A percentile compares a stretch with the other conserved stretches of the same genome.
phyloP scores from a whole-genome alignment of 75 land plant species.

The Gnetum montanum region DNA sequence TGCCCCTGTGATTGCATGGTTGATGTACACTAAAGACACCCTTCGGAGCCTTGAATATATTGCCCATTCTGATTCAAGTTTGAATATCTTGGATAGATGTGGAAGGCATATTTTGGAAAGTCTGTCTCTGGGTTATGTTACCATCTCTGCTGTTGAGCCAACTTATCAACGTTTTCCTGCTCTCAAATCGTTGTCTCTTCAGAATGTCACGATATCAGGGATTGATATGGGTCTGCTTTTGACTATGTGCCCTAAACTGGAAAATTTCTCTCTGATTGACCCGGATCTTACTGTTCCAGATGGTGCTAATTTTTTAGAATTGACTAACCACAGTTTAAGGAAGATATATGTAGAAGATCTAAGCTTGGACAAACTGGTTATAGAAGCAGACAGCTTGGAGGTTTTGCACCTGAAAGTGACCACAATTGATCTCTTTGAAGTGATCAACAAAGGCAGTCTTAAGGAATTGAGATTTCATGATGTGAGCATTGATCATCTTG shows the following conservation, averaged over 20 bases:
- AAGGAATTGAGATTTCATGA: conserved; percentile 57
- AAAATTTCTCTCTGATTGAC: conserved; percentile 35
- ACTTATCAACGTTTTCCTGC: conserved; percentile 60
- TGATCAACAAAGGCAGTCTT: conserved; percentile 45
- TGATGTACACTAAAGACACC: conserved; percentile 69
- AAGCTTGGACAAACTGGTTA: conserved; percentile 51
- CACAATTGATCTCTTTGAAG: conserved; percentile 60
- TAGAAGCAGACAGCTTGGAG: conserved; percentile 72
- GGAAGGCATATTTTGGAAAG: conserved; percentile 60
- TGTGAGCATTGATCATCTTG: conserved; percentile 58
- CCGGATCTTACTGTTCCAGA: conserved; percentile 54
- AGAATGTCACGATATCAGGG: conserved; percentile 58
- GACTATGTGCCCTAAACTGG: conserved; percentile 68
- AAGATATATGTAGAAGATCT: conserved; percentile 42
- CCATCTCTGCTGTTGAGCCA: conserved; percentile 49
- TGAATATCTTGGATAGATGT: conserved; percentile 63
- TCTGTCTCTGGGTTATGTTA: conserved; percentile 40
- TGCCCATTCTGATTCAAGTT: conserved; percentile 38
- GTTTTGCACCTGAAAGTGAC: conserved; percentile 44
- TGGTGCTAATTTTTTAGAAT: conserved; percentile 44
- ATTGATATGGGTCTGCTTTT: conserved; percentile 63
- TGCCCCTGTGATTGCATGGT: conserved; percentile 86
- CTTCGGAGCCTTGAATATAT: conserved; percentile 43
- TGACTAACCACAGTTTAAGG: conserved; percentile 45
- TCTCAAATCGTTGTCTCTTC: conserved; percentile 41